These are phyloP conservation scores for Umbellularia californica DNA, from an alignment of 164 flowering plant species.

Conservation along the genomic window DNA sequence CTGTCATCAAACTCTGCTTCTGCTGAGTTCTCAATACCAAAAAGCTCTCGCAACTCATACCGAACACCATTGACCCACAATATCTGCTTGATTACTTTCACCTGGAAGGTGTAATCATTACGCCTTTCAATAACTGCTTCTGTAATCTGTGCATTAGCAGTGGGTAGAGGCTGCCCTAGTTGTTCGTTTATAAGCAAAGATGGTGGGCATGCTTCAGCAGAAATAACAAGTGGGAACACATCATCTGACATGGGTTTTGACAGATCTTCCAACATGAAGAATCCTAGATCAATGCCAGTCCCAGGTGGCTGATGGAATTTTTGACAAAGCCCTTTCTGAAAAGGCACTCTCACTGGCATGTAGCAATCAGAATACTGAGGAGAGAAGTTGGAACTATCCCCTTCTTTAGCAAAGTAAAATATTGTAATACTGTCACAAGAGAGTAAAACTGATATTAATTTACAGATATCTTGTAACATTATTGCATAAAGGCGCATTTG, in stretches of 20 bases:
- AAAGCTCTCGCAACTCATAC: conserved; percentile 82
- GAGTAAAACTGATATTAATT: neutral
- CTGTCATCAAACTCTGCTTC: conserved; percentile 38
- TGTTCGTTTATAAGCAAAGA: conserved; percentile 23
- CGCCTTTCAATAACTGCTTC: conserved; percentile 69
- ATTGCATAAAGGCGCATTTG: neutral
- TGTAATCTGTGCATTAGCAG: conserved; percentile 66
- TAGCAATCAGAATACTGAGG: conserved; percentile 61
- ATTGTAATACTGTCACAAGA: conserved; percentile 55
- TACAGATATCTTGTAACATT: too few relatives aligned
- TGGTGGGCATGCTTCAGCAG: conserved; percentile 49
- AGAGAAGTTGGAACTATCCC: conserved; percentile 45
- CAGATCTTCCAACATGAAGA: conserved; percentile 69
- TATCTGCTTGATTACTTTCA: conserved; percentile 66
- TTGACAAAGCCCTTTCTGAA: conserved; percentile 65
- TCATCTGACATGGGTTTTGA: conserved; percentile 67
- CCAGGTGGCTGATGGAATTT: conserved; percentile 73
- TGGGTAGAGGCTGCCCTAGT: conserved; percentile 21
- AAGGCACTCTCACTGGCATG: conserved; percentile 50
- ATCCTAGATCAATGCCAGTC: conserved; percentile 76
- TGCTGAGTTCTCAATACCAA: conserved; percentile 62
- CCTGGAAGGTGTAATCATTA: conserved; percentile 44
- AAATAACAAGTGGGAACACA: conserved; percentile 76
- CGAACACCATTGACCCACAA: conserved; percentile 70
- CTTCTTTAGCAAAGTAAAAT: conserved; percentile 82